Evolutionary conservation across 495 filamentous ascomycete species (phyloP).

Genomic region (Arthonia radiata): DNA sequence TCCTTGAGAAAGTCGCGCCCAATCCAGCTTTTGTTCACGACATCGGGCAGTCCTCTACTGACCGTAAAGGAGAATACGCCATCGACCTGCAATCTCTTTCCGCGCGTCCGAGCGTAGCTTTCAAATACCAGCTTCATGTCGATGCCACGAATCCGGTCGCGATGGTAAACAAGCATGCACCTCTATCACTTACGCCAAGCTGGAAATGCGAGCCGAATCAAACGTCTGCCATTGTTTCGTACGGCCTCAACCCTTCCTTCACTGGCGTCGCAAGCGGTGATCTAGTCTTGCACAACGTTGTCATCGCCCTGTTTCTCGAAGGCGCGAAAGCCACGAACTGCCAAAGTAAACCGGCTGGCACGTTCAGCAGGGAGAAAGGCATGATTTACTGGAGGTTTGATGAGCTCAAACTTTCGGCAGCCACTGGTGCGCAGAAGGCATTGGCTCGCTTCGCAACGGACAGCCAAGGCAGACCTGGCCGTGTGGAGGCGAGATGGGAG

Average conservation of each 20-base stretch:
- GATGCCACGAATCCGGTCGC: conserved; percentile 32
- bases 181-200: conserved; percentile 49
- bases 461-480: conserved; percentile 45
- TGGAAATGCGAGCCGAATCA: conserved; percentile 73
- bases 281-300: conserved; percentile 51
- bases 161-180: too few species aligned
- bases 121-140: conserved; percentile 84
- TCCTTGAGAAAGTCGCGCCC: conserved; percentile 83
- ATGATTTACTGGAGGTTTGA: conserved; percentile 73
- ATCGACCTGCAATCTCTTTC: conserved; percentile 45
- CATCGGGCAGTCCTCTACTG: conserved; percentile 37
- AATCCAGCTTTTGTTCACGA: conserved; percentile 79
- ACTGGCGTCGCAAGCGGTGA: conserved; percentile 14
- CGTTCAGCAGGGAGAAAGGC: conserved; percentile 69
- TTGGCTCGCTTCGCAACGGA: conserved; percentile 65
- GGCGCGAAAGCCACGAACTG: conserved; percentile 30
- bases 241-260: conserved; percentile 60
- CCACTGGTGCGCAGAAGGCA: conserved; percentile 31
- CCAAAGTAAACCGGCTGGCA: conserved; percentile 50
- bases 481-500: conserved; percentile 66
- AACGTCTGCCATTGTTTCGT: conserved; percentile 59
- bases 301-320: conserved; percentile 61
- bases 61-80: conserved; percentile 60
- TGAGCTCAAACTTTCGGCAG: conserved; percentile 41
- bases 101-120: conserved; percentile 47